These are phyloP conservation scores for Xylariaceae sp. DNA, from an alignment of 2,329 filamentous ascomycete genomes.

Conservation along the genomic window DNA sequence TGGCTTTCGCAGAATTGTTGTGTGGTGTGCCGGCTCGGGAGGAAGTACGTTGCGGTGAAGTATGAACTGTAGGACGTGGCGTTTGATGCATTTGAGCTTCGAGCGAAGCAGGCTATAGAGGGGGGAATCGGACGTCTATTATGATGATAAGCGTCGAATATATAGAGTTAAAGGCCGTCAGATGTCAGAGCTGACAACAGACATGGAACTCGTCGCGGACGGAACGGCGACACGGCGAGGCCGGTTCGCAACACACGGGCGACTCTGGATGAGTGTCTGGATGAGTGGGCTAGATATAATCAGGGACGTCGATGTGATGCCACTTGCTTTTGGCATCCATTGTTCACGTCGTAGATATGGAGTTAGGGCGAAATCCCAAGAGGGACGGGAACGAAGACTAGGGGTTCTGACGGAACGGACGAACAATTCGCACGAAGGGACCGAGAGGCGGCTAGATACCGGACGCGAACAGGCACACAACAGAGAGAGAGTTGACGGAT, in stretches of 20 bases:
- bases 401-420: neutral
- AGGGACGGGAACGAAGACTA: neutral
- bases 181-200: constrained; percentile 8
- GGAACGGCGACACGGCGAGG: neutral
- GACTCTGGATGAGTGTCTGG: neutral
- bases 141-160: constrained; percentile 1
- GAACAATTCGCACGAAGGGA: constrained; percentile 2
- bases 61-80: constrained; percentile 66
- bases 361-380: constrained; percentile 17
- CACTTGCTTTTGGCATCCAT: constrained; percentile 35
- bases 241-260: constrained; percentile 2
- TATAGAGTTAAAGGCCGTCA: constrained; percentile 2
- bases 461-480: neutral
- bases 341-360: constrained; percentile 25
- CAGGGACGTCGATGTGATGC: constrained; percentile 28
- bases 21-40: constrained; percentile 68
- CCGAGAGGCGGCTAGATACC: constrained; percentile 22
- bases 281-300: constrained; percentile 21
- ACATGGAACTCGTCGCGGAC: constrained; percentile 8
- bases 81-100: constrained; percentile 75
- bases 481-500: constrained; percentile 5
- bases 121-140: neutral
- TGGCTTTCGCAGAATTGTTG: constrained; percentile 65
- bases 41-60: constrained; percentile 65
- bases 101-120: neutral